These are phyloP conservation scores for Telopea speciosissima DNA, from an alignment of 177 flowering plant species.

Conservation along the genomic window DNA sequence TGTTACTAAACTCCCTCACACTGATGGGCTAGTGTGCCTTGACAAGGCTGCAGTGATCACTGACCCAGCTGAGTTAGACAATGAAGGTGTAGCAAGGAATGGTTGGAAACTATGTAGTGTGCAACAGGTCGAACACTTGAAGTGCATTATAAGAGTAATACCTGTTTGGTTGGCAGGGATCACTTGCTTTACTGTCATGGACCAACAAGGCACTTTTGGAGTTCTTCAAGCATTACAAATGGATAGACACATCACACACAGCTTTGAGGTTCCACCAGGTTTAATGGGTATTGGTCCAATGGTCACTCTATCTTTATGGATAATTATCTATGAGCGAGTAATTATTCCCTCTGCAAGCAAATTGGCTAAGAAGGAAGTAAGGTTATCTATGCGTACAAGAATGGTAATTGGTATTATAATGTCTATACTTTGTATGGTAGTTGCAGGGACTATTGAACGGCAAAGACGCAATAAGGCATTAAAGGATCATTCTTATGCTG, in stretches of 20 bases:
- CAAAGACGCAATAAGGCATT: conserved; percentile 24
- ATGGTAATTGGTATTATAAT: conserved; percentile 30
- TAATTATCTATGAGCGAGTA: conserved; percentile 28
- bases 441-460: conserved; percentile 26
- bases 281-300: conserved; percentile 33
- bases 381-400: conserved; percentile 31
- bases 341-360: conserved; percentile 15
- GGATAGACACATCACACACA: conserved; percentile 19
- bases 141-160: conserved; percentile 21
- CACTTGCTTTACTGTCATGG: conserved; percentile 31
- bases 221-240: conserved; percentile 39
- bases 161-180: conserved; percentile 42
- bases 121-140: conserved; percentile 44
- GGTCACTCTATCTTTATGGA: conserved; percentile 38
- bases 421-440: conserved; percentile 30
- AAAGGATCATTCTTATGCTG: conserved; percentile 11
- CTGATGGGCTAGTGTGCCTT: conserved; percentile 25
- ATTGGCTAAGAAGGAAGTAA: conserved; percentile 12
- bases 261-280: conserved; percentile 34
- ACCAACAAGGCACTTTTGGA: conserved; percentile 35
- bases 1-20: conserved; percentile 14
- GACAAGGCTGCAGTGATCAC: conserved; percentile 37
- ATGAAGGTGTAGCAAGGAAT: conserved; percentile 25
- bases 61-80: conserved; percentile 21
- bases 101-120: conserved; percentile 43